These are phyloP conservation scores for Chrysoporthe deuterocubensis DNA, from an alignment of 2,329 filamentous ascomycete species.

Conservation along the genomic window DNA sequence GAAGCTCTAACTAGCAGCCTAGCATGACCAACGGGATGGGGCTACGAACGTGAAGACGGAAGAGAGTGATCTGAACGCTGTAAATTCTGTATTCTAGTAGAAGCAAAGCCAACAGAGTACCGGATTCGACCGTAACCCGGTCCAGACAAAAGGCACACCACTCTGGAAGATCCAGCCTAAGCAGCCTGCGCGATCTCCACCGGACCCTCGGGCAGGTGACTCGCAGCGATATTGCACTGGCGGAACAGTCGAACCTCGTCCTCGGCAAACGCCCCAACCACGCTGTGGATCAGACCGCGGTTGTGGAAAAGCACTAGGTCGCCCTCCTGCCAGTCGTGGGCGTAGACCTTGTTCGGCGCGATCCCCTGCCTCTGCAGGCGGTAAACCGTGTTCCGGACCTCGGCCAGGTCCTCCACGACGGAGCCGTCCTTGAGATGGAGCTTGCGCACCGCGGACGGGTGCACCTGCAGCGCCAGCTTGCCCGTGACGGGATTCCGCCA, in stretches of 20 bases:
- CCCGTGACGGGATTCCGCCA: slow-evolving; percentile 78
- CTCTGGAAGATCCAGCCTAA: neutral
- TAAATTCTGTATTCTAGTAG: neutral
- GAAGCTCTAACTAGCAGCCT: neutral
- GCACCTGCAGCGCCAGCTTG: slow-evolving; percentile 71
- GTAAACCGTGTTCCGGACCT: slow-evolving; percentile 71
- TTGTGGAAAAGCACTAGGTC: slow-evolving; percentile 82
- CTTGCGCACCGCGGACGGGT: slow-evolving; percentile 72
- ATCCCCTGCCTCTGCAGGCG: slow-evolving; percentile 74
- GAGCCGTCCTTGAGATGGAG: slow-evolving; percentile 69
- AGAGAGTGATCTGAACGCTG: neutral
- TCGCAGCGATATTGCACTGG: slow-evolving; percentile 80
- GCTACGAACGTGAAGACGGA: too few relatives aligned
- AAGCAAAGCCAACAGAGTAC: neutral
- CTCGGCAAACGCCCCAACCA: slow-evolving; percentile 73
- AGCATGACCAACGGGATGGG: neutral
- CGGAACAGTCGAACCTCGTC: slow-evolving; percentile 77
- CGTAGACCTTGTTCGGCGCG: slow-evolving; percentile 68
- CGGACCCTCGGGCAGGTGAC: slow-evolving; percentile 58
- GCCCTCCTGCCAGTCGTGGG: slow-evolving; percentile 77
- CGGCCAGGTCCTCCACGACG: slow-evolving; percentile 68
- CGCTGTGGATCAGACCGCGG: slow-evolving; percentile 73
- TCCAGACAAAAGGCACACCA: neutral
- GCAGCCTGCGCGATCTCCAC: slow-evolving; percentile 29
- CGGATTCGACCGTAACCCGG: neutral